Base-by-base conservation (phyloP, 176 grass and related monocot genomes). In the sorghum (Sorghum bicolor) region DNA sequence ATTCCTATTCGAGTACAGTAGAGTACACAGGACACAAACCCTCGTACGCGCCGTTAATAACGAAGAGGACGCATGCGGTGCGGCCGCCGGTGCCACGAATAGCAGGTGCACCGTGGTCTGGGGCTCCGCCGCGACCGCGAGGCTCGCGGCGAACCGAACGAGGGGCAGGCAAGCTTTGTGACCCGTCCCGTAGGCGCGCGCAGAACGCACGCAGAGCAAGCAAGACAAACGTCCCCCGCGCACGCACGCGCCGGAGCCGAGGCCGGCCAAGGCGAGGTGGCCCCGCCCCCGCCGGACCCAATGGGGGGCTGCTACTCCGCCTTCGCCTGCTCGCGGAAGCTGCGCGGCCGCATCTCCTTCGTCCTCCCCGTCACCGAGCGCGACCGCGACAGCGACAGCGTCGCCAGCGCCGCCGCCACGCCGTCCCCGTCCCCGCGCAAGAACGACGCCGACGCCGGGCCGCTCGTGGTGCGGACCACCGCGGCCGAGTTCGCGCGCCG, bases 221-320 rank as follows among this genome's bases (percentile, higher is more conserved):
- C 34, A 8, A 30, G 16, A 63, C 16, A 34, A 34, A 8, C 65
- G 30, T 13, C 41, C 13, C 5, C n/a, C 60, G 76, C 37, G 65
- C 31, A 20, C 17, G 55, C 22, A 11, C 22, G 55, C 55, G 53
- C 22, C 22, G 20, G 24, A 3, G 53, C 53, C 52, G 22, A 57
- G 72, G 29, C 72, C 30, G 8, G 53, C 53, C 52, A 8, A 57
- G 72, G 29, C 72, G 48, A 10, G 28, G 72, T 4, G 52, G 55
- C 55, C 55, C 8, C 10, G 8, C 10, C 58, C 31, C 64, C 7
- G 34, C 34, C 66, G 19, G 17, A 22, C 34, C 33, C 32, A 4
- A 90, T 90, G 88, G 88, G 88, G 65, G 88, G 74, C 60, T 90
- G 88, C 88, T 90, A 90, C 84, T 86, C 88, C 74, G 79, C 84